Evolutionary conservation across 2,329 filamentous ascomycete species (phyloP).

Genomic region (Macrophomina phaseolina): DNA sequence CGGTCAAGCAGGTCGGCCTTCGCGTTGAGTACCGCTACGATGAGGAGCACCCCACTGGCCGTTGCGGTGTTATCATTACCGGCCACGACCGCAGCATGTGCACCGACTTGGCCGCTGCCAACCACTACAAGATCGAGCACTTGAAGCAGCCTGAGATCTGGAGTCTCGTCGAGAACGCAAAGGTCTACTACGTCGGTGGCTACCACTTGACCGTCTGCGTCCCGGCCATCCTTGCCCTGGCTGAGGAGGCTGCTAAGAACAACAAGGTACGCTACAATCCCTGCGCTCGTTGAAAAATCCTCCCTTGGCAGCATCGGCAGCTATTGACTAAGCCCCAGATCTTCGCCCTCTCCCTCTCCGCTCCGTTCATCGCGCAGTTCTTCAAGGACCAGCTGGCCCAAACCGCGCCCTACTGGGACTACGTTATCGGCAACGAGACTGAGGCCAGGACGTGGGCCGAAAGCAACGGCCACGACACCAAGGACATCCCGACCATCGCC

Average conservation of each 20-base stretch:
- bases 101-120: slow-evolving; percentile 94
- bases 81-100: slow-evolving; percentile 93
- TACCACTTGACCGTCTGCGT: slow-evolving; percentile 98
- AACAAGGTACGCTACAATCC: slow-evolving; percentile 69
- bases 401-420: slow-evolving; percentile 90
- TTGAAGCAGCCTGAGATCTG: slow-evolving; percentile 90
- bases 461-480: slow-evolving; percentile 74
- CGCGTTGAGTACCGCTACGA: slow-evolving; percentile 96
- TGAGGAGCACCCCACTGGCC: slow-evolving; percentile 80
- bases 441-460: slow-evolving; percentile 89
- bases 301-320: too few species aligned
- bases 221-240: slow-evolving; percentile 85
- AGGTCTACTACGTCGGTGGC: slow-evolving; percentile 91
- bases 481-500: slow-evolving; percentile 83
- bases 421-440: slow-evolving; percentile 95
- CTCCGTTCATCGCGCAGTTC: slow-evolving; percentile 95
- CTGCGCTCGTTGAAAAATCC: slow-evolving; percentile 43
- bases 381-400: slow-evolving; percentile 95
- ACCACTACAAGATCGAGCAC: slow-evolving; percentile 95
- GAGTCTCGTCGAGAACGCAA: slow-evolving; percentile 85
- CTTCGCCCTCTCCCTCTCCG: slow-evolving; percentile 89
- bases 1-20: slow-evolving; percentile 85
- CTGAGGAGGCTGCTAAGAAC: slow-evolving; percentile 83
- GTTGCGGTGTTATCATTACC: slow-evolving; percentile 95
- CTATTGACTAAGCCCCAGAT: slow-evolving; percentile 45